Base-by-base conservation (phyloP, 2,329 filamentous ascomycete species). In the Cladophialophora immunda region DNA sequence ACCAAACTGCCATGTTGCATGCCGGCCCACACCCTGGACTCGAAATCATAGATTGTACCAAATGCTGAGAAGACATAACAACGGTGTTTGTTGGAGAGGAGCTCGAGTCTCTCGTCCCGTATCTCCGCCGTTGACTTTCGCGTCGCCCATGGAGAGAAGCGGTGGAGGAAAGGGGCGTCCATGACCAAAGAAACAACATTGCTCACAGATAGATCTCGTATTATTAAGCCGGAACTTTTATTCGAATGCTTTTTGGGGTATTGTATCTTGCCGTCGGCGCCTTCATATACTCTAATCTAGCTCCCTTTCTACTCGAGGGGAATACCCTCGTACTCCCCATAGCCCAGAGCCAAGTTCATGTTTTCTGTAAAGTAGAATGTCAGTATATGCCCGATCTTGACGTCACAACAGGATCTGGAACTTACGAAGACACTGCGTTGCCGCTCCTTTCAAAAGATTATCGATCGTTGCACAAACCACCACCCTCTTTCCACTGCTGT, bases 391-490 rank as follows among this genome's bases (percentile, higher is more conserved):
- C 29, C 36, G 27, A 45, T 25, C 36, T 22, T 54, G n/a, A 52
- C 62, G 13, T n/a, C 15, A 41, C 13, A 11, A 4, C 8, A 17
- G n/a, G 58, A n/a, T 53, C 32, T 38, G 41, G 47, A 29, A 90
- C 90, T 86, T 86, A 93, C 90, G 94, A 78, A 97, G 81, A 82
- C 93, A 97, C 79, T 97, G 94, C 11, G 94, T 97, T 6, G 92
- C 92, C 62, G 94, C 94, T 67, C 94, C 94, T 87, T 97, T 97
- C 74, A 95, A 85, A 72, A 97, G 82, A 80, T 97, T 97, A 80
- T 97, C 94, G 75, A 97, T 97, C 2, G 92, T 97, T 19, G 91
- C 92, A 76, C 94, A 96, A 70, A 98, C 87, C n/a, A 98, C 94
- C 0, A 96, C 94, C 59, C 95, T 87, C 86, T 93, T 95, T 65